A percentile compares a stretch with the other conserved stretches of the same genome.
These are phyloP conservation scores for Corylus avellana DNA, from an alignment of 306 rosid species.

Conservation along the genomic window DNA sequence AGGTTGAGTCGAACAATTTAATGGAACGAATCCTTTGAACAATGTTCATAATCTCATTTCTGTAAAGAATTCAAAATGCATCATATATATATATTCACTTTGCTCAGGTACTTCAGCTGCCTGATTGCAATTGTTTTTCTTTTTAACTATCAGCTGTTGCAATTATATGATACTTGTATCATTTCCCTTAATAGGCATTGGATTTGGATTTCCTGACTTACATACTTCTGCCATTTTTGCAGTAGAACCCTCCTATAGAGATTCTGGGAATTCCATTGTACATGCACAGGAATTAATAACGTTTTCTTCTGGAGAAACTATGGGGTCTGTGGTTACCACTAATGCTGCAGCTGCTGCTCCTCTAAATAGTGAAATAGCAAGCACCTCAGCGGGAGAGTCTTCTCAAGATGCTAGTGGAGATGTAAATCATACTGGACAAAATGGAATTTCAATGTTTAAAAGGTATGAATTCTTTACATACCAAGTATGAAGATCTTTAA, in stretches of 20 bases:
- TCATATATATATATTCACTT: background rate
- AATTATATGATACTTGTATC: background rate
- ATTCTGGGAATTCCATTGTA: constrained; percentile 34
- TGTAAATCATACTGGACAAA: constrained; percentile 41
- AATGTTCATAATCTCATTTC: constrained; percentile 17
- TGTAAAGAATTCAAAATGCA: constrained; percentile 13
- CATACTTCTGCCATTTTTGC: constrained; percentile 33
- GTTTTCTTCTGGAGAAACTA: constrained; percentile 40
- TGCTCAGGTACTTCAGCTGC: constrained; percentile 2
- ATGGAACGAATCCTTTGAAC: constrained; percentile 16
- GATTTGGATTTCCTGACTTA: constrained; percentile 18
- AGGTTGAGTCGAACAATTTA: constrained; percentile 8
- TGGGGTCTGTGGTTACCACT: constrained; percentile 35
- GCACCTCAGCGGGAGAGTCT: constrained; percentile 34
- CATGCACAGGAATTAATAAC: constrained; percentile 42
- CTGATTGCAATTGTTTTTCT: background rate
- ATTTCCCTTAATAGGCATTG: constrained; percentile 20
- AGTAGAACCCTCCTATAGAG: constrained; percentile 60
- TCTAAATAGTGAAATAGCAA: constrained; percentile 32
- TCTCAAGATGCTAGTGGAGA: constrained; percentile 38
- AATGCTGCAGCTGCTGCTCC: constrained; percentile 38
- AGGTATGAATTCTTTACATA: constrained; percentile 55
- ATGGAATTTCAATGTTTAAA: constrained; percentile 77
- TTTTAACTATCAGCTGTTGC: background rate
- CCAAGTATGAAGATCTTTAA: constrained; percentile 22